A percentile compares a stretch with the other conserved stretches of the same genome.
phyloP scores from a whole-genome alignment of 2,329 filamentous ascomycete species.

The Pyrenophora graminea region DNA sequence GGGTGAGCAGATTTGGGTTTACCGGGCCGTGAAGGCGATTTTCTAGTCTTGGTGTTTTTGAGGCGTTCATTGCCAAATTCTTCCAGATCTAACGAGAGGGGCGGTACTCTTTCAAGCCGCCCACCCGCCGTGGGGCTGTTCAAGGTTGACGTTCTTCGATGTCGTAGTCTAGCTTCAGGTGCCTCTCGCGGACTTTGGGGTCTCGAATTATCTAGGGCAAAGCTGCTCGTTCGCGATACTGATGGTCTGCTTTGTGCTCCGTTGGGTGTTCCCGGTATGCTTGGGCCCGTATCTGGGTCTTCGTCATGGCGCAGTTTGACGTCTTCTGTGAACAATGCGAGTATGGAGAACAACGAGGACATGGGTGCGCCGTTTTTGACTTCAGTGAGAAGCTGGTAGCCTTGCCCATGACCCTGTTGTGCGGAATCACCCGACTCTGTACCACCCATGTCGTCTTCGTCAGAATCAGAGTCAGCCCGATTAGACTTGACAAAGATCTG shows the following conservation, averaged over 20 bases:
- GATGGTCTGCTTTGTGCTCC: constrained; percentile 21
- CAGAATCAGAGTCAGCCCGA: constrained; percentile 51
- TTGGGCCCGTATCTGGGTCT: constrained; percentile 60
- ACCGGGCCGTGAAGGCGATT: constrained; percentile 38
- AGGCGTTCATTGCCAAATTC: constrained; percentile 28
- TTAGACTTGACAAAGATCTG: constrained; percentile 98
- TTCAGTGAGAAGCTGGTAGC: constrained; percentile 93
- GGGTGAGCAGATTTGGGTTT: constrained; percentile 81
- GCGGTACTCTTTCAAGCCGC: constrained; percentile 66
- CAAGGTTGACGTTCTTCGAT: constrained; percentile 38
- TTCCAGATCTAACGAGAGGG: constrained; percentile 68
- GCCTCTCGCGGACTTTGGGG: constrained; percentile 36
- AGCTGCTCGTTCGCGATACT: constrained; percentile 33
- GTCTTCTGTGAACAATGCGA: constrained; percentile 96
- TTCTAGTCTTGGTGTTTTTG: constrained; percentile 21
- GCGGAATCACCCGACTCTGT: constrained; percentile 60
- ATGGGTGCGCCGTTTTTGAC: constrained; percentile 97
- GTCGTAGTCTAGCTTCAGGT: constrained; percentile 23
- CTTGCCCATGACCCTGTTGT: constrained; percentile 68
- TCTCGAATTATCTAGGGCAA: constrained; percentile 39
- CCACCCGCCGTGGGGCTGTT: constrained; percentile 45
- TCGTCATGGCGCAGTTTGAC: constrained; percentile 74
- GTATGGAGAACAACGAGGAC: constrained; percentile 96
- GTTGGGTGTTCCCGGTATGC: constrained; percentile 34
- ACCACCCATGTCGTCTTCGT: constrained; percentile 52